Evolutionary conservation across 1,139 yeast species (phyloP).

Genomic region (Suhomyces wounanorum): DNA sequence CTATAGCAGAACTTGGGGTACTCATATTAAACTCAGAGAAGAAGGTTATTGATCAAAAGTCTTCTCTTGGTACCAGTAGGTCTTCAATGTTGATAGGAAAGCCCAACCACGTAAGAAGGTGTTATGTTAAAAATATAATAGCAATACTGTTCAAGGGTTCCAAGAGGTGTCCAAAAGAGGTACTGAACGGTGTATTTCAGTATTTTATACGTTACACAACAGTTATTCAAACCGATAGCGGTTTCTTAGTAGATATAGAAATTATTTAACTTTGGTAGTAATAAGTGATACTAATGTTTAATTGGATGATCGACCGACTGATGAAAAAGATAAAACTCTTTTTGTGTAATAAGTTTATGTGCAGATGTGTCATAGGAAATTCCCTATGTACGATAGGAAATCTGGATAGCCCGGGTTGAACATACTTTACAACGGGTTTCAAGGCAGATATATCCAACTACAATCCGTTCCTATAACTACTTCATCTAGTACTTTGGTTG

Average conservation of each 20-base stretch:
- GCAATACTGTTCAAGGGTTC: background rate
- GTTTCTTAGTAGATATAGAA: background rate
- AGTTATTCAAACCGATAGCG: background rate
- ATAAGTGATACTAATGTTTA: background rate
- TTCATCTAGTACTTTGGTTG: too few species aligned
- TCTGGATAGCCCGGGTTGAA: background rate
- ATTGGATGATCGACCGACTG: conserved; percentile 17
- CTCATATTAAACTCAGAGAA: conserved; percentile 2
- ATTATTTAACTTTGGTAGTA: background rate
- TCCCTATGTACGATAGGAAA: background rate
- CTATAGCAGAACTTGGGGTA: conserved; percentile 20
- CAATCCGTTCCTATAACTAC: too few species aligned
- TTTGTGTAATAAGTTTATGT: conserved; percentile 8
- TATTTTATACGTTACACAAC: background rate
- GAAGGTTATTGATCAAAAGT: background rate
- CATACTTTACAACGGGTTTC: background rate
- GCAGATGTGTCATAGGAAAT: background rate
- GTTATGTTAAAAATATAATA: background rate
- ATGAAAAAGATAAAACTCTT: conserved; percentile 26
- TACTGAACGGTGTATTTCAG: background rate
- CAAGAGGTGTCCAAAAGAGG: background rate
- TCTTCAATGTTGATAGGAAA: background rate
- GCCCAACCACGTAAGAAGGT: background rate
- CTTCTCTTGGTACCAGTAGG: background rate
- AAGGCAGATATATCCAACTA: too few species aligned